Percentiles rank a stretch among this genome's conserved stretches.
Evolutionary conservation across 768 basidiomycete genomes (phyloP).

Genomic region (Trametes elegans): DNA sequence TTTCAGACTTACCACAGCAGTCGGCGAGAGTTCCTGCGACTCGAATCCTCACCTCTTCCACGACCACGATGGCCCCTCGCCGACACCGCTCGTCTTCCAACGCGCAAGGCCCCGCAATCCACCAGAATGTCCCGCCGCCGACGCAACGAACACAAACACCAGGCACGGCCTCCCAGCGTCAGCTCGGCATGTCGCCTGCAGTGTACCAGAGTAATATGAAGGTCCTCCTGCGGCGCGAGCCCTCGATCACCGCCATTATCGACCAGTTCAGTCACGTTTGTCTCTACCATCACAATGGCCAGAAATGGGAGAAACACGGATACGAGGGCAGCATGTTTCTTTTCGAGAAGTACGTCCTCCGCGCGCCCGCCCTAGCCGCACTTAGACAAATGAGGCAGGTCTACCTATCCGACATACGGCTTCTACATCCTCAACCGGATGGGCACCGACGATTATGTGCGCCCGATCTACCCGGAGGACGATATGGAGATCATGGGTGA

Average conservation of each 20-base stretch:
- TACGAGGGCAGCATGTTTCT: constrained; percentile 89
- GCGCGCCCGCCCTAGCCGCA: not conserved
- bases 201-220: constrained; percentile 75
- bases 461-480: constrained; percentile 77
- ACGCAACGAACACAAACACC: constrained; percentile 21
- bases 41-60: not conserved
- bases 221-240: constrained; percentile 74
- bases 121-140: constrained; percentile 8
- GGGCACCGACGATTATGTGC: constrained; percentile 75
- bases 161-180: constrained; percentile 17
- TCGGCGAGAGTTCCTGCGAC: not conserved
- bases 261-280: constrained; percentile 90
- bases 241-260: constrained; percentile 75
- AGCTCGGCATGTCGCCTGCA: constrained; percentile 21
- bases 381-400: constrained; percentile 38
- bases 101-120: constrained; percentile 1
- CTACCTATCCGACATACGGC: constrained; percentile 79
- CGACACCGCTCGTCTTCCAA: constrained; percentile 28
- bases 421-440: constrained; percentile 83
- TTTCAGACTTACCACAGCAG: not conserved
- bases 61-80: constrained; percentile 24
- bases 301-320: constrained; percentile 81
- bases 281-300: constrained; percentile 70
- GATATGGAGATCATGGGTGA: constrained; percentile 58
- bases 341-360: constrained; percentile 66